Conservation (phyloP, 352 stramenopile genomes). For the Phytophthora sp. region DNA sequence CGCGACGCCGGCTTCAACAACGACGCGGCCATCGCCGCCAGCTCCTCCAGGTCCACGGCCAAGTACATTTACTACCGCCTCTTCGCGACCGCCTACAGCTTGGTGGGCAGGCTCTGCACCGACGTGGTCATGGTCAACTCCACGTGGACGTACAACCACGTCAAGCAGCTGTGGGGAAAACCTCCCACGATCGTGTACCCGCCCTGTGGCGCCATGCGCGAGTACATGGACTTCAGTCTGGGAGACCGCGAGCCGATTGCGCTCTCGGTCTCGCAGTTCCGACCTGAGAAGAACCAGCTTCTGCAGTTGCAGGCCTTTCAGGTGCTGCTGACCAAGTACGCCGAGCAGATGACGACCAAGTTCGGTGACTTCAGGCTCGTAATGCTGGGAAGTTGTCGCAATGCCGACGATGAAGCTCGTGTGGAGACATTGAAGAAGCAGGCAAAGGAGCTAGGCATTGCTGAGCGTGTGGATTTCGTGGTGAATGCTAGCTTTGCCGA, state of each 20-base stretch:
- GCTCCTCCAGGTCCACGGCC: constrained; percentile 73
- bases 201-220: constrained; percentile 92
- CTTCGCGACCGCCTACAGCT: constrained; percentile 94
- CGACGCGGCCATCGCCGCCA: constrained; percentile 78
- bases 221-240: constrained; percentile 75
- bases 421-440: constrained; percentile 89
- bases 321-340: constrained; percentile 62
- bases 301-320: constrained; percentile 94
- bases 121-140: constrained; percentile 98
- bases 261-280: constrained; percentile 98
- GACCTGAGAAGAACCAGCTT: constrained; percentile 98
- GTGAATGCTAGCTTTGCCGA: constrained; percentile 95
- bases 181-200: constrained; percentile 92
- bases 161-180: constrained; percentile 93
- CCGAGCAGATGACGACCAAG: constrained; percentile 43
- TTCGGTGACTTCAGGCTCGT: constrained; percentile 91
- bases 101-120: constrained; percentile 84
- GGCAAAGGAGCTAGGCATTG: constrained; percentile 77
- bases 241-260: constrained; percentile 75
- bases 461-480: constrained; percentile 91
- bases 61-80: constrained; percentile 97
- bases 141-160: constrained; percentile 97
- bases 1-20: constrained; percentile 96
- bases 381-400: constrained; percentile 96
- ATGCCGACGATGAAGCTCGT: constrained; percentile 91